A percentile compares a stretch with the other conserved stretches of the same genome.
Conservation (phyloP, 495 filamentous ascomycete species). For the Lasiosphaeris hirsuta region DNA sequence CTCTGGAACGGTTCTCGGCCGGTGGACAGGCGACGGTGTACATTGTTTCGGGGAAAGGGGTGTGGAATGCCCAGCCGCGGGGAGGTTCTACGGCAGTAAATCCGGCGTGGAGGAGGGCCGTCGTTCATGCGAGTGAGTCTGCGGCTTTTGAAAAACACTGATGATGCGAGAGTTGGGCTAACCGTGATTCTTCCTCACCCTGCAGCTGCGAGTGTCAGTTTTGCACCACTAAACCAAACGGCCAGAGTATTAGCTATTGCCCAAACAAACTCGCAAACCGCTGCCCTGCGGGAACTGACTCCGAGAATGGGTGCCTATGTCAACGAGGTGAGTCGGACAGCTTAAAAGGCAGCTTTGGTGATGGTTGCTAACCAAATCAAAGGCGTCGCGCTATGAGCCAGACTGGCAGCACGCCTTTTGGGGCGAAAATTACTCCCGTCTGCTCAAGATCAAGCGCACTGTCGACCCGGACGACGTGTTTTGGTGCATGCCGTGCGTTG, state of each 20-base stretch:
- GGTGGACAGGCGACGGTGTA: slow-evolving; percentile 14
- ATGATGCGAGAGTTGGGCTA: neutral
- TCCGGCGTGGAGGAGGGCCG: slow-evolving; percentile 52
- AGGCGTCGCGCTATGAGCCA: slow-evolving; percentile 32
- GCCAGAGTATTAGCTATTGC: slow-evolving; percentile 35
- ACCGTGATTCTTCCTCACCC: neutral
- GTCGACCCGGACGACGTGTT: slow-evolving; percentile 54
- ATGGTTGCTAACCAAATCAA: neutral
- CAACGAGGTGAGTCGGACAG: slow-evolving; percentile 31
- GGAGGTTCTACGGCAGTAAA: slow-evolving; percentile 42
- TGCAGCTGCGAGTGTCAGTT: slow-evolving; percentile 27
- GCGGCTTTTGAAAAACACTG: neutral
- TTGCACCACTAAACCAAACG: slow-evolving; percentile 36
- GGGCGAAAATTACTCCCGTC: slow-evolving; percentile 37
- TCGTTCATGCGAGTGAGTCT: slow-evolving; percentile 38
- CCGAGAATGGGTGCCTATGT: slow-evolving; percentile 35
- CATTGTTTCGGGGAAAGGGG: slow-evolving; percentile 33
- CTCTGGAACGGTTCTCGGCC: slow-evolving; percentile 18
- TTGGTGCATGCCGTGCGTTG: slow-evolving; percentile 54
- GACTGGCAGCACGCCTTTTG: slow-evolving; percentile 44
- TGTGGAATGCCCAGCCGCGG: slow-evolving; percentile 36
- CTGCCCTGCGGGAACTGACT: slow-evolving; percentile 31
- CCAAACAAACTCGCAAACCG: slow-evolving; percentile 43
- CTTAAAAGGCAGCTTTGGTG: slow-evolving; percentile 13
- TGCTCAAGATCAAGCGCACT: slow-evolving; percentile 40